Percentiles rank a stretch among this genome's conserved stretches.
These are phyloP conservation scores for Monosporascus sp. DNA, from an alignment of 2,329 filamentous ascomycete species.

Conservation along the genomic window DNA sequence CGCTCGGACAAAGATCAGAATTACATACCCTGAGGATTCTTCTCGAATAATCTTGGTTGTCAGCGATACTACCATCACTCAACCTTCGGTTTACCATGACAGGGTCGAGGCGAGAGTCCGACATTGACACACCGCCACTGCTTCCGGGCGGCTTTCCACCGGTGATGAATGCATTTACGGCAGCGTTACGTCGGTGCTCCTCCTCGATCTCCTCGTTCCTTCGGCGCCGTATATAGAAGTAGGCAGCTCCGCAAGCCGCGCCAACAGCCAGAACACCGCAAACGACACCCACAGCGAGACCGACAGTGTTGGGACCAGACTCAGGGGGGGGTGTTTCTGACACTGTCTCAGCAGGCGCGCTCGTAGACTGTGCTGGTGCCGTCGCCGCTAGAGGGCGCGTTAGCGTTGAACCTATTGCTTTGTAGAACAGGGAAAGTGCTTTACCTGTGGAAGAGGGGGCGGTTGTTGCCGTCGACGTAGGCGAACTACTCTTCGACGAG, in stretches of 20 bases:
- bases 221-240: conserved; percentile 71
- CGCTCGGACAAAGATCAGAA: not conserved
- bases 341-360: not conserved
- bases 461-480: conserved; percentile 13
- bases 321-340: not conserved
- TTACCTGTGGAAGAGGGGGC: conserved; percentile 13
- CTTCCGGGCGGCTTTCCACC: conserved; percentile 57
- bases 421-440: not conserved
- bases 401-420: not conserved
- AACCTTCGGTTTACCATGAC: conserved; percentile 77
- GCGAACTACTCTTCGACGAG: conserved; percentile 19
- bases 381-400: not conserved
- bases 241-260: conserved; percentile 60
- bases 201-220: conserved; percentile 75
- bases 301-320: conserved; percentile 63
- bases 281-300: conserved; percentile 82
- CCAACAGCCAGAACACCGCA: conserved; percentile 70
- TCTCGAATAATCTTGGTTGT: conserved; percentile 94
- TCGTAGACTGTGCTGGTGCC: not conserved
- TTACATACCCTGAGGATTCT: conserved; percentile 82
- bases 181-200: conserved; percentile 76
- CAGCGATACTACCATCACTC: conserved; percentile 93
- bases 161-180: conserved; percentile 71
- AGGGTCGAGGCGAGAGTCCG: conserved; percentile 81
- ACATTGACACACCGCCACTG: conserved; percentile 63